Percentiles rank a stretch among this genome's conserved stretches.
phyloP scores from a whole-genome alignment of 1,284 basidiomycete species.

The Grifola frondosa region DNA sequence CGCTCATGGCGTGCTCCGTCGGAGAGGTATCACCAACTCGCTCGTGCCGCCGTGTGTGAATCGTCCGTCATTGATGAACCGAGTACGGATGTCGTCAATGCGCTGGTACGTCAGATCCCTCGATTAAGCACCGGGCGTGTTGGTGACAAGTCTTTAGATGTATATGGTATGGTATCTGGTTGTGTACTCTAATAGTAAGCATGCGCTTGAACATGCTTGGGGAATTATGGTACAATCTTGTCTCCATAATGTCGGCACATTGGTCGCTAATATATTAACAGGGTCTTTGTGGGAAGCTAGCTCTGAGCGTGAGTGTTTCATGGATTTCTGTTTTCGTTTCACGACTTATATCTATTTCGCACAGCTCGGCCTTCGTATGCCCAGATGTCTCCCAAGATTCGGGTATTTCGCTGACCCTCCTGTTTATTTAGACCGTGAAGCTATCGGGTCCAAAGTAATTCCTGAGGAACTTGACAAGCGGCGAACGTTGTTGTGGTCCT shows the following conservation, averaged over 20 bases:
- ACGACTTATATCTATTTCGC: conserved; percentile 12
- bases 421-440: conserved; percentile 50
- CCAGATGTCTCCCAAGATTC: no score
- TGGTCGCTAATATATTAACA: conserved; percentile 6
- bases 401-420: conserved; percentile 24
- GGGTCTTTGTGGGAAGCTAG: conserved; percentile 31
- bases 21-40: conserved; percentile 62
- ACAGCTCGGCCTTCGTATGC: conserved; percentile 64
- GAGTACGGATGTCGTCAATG: conserved; percentile 62
- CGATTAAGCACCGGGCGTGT: conserved; percentile 53
- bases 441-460: conserved; percentile 51
- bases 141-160: conserved; percentile 50
- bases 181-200: conserved; percentile 67
- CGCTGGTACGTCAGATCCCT: conserved; percentile 54
- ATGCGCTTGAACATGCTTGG: conserved; percentile 67
- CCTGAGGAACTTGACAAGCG: conserved; percentile 53
- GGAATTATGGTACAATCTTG: conserved; percentile 52
- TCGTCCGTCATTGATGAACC: conserved; percentile 67
- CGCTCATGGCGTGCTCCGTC: conserved; percentile 51
- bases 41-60: conserved; percentile 57
- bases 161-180: conserved; percentile 73
- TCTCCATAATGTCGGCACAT: conserved; percentile 6
- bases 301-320: conserved; percentile 52
- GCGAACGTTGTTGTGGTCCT: conserved; percentile 58
- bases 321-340: conserved; percentile 11